Conservation (phyloP, 768 basidiomycete species). For the Agrocybe pediades region DNA sequence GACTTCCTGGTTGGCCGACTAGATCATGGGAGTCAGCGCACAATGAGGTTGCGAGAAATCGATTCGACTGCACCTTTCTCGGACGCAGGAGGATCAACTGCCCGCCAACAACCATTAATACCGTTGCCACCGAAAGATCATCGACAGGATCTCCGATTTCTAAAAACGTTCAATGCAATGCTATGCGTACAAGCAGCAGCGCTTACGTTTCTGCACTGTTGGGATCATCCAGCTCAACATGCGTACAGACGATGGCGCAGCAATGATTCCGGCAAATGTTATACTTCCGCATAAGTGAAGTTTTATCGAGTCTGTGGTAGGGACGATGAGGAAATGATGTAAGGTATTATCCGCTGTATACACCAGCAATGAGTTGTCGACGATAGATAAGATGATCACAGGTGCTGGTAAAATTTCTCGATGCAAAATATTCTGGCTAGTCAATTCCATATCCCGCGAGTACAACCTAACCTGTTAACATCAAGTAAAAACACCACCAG, state of each 20-base stretch:
- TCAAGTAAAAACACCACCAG: background rate
- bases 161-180: conserved; percentile 37
- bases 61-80: conserved; percentile 59
- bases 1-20: conserved; percentile 87
- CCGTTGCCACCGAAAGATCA: conserved; percentile 91
- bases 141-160: conserved; percentile 93
- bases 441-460: conserved; percentile 88
- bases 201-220: conserved; percentile 85
- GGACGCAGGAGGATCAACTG: conserved; percentile 88
- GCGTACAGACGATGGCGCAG: conserved; percentile 79
- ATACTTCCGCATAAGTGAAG: conserved; percentile 94
- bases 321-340: conserved; percentile 88
- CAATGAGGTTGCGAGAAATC: background rate
- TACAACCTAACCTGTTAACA: conserved; percentile 80
- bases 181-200: too few species aligned
- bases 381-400: conserved; percentile 84
- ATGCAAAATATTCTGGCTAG: conserved; percentile 81
- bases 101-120: conserved; percentile 93
- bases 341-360: conserved; percentile 95
- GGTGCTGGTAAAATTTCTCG: conserved; percentile 76
- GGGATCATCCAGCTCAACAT: conserved; percentile 99
- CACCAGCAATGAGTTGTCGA: conserved; percentile 93
- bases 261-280: conserved; percentile 88
- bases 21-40: background rate
- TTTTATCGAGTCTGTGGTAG: conserved; percentile 80